These are phyloP conservation scores for Bruguiera parviflora DNA, from an alignment of 345 rosid genomes.

Conservation along the genomic window DNA sequence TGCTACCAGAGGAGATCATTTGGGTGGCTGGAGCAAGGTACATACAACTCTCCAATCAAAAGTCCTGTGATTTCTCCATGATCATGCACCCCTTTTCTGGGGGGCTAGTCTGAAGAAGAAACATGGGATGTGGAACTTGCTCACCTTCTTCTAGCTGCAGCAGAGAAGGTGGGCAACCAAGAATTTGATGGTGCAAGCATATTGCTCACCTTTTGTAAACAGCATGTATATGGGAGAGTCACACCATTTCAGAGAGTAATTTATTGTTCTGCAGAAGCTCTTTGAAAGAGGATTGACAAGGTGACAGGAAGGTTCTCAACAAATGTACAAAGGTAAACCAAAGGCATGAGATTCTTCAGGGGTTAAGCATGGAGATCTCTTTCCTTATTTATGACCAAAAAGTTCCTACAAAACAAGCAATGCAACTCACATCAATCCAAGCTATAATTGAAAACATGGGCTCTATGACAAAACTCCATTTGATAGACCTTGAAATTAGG, in stretches of 20 bases:
- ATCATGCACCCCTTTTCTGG: constrained; percentile 46
- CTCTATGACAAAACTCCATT: constrained; percentile 35
- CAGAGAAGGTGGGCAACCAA: constrained; percentile 50
- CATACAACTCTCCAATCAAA: constrained; percentile 38
- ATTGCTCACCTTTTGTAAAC: constrained; percentile 43
- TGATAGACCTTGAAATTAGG: constrained; percentile 50
- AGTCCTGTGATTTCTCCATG: constrained; percentile 35
- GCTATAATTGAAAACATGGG: constrained; percentile 37
- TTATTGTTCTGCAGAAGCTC: constrained; percentile 41
- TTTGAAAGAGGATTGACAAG: constrained; percentile 39
- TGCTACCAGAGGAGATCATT: constrained; percentile 49
- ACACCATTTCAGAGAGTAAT: constrained; percentile 47
- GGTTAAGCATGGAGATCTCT: constrained; percentile 17
- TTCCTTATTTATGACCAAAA: constrained; percentile 21
- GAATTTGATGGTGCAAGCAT: constrained; percentile 46
- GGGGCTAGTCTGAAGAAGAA: constrained; percentile 48
- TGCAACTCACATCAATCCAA: constrained; percentile 42
- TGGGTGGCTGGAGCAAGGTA: constrained; percentile 46
- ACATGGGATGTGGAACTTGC: constrained; percentile 48
- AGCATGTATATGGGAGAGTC: constrained; percentile 34
- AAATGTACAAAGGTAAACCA: neutral
- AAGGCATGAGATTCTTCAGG: neutral
- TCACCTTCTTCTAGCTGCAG: constrained; percentile 47
- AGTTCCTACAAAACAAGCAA: constrained; percentile 36
- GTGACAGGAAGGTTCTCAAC: constrained; percentile 27